These are phyloP conservation scores for Suillus alpinus DNA, from an alignment of 768 basidiomycete species.

Conservation along the genomic window DNA sequence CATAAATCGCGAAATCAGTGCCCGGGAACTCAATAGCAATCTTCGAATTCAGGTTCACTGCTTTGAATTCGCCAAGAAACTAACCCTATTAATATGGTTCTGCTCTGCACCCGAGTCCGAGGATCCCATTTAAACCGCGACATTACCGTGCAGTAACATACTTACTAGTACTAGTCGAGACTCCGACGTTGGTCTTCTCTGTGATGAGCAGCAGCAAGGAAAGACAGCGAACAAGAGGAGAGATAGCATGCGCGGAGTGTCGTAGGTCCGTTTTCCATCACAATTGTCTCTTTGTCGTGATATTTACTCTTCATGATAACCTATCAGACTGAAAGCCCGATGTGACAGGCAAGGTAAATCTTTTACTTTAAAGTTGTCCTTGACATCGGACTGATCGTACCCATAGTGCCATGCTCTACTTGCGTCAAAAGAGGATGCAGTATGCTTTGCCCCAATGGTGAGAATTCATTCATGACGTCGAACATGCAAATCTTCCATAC, in stretches of 20 bases:
- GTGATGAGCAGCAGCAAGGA: conserved; percentile 20
- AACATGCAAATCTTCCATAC: not conserved
- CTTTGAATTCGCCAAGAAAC: not conserved
- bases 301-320: not conserved
- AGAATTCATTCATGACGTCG: conserved; percentile 8
- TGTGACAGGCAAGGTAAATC: conserved; percentile 23
- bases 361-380: conserved; percentile 3
- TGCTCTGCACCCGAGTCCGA: not conserved
- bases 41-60: not conserved
- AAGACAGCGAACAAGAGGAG: conserved; percentile 21
- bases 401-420: conserved; percentile 34
- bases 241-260: conserved; percentile 32
- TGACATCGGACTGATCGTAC: conserved; percentile 17
- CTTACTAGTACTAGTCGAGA: not conserved
- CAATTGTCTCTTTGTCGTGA: not conserved
- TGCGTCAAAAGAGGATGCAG: conserved; percentile 51
- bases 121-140: conserved; percentile 9
- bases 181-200: not conserved
- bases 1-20: not conserved
- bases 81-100: not conserved
- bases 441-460: conserved; percentile 50
- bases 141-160: not conserved
- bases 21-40: not conserved
- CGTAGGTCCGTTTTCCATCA: conserved; percentile 18
- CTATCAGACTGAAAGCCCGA: conserved; percentile 24